A percentile compares a stretch with the other conserved stretches of the same genome.
Conservation (phyloP, 2,329 filamentous ascomycete species). For the Aspergillus arachidicola region DNA sequence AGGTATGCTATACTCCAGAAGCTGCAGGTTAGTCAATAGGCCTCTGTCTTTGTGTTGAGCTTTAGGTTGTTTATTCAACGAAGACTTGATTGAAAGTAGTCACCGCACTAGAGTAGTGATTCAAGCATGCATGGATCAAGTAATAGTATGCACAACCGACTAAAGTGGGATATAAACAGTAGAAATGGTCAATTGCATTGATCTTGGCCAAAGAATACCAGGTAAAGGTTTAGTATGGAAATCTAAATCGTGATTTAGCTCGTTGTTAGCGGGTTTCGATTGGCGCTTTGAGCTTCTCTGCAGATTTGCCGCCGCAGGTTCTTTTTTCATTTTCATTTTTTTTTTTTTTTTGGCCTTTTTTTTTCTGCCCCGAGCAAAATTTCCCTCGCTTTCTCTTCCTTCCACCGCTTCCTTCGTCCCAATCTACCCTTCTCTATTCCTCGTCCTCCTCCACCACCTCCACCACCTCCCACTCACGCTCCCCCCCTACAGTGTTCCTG, state of each 20-base stretch:
- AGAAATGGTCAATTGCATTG: not conserved
- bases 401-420: conserved; percentile 15
- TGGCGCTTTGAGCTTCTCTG: not conserved
- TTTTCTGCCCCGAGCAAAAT: conserved; percentile 16
- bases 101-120: not conserved
- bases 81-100: not conserved
- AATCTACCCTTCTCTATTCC: not conserved
- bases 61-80: not conserved
- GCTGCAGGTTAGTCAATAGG: not conserved
- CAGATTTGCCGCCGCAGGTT: not conserved
- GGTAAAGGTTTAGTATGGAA: not conserved
- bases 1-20: not conserved
- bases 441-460: conserved; percentile 3
- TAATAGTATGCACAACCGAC: too few species aligned
- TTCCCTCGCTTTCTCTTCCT: conserved; percentile 20
- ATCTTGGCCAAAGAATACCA: not conserved
- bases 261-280: not conserved
- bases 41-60: too few species aligned
- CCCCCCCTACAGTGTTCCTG: conserved; percentile 31
- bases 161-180: not conserved
- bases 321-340: conserved; percentile 6
- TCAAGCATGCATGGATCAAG: not conserved
- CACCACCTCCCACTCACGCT: conserved; percentile 29
- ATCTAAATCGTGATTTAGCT: not conserved
- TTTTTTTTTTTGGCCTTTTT: conserved; percentile 3